Evolutionary conservation across 441 rosid genomes (phyloP), one percentile per base, ranked within the genome.

Genomic region (Corymbia calophylla): DNA sequence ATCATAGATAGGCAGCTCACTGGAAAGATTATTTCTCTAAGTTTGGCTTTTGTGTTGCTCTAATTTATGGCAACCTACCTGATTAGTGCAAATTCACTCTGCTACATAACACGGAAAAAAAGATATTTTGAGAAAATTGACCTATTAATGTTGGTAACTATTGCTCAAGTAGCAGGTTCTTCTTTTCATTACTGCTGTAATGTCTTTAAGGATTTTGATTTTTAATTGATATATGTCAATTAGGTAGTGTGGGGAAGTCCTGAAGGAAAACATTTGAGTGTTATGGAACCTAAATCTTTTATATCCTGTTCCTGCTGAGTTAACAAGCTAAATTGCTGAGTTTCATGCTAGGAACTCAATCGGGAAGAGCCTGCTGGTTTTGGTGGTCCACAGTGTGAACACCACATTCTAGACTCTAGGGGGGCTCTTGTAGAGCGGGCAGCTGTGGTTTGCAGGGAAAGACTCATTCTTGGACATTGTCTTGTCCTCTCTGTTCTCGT

Each of bases 351-450:
- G 99, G 99, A 96, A 95, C 98, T 98, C 89, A 95, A 93, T 94
- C 96, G 95, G 48, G 99, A 96, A 92, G 99, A 98, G 93, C 99
- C 99, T 87, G 94, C 97, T 93, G 98, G 99, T 88, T 92, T 97
- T 84, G 99, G 99, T 91, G 99, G 99, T 88, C 97, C 97, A 87
- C 94, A 89, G 68, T 94, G 96, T 90, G 99, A 98, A 87, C 95
- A 87, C 44, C 94, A 94, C 92, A 93, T 98, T 89, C 93, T 97
- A 86, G 99, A 98, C 92, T 96, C 99, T 89, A 94, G 99, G 93
- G 99, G 99, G 89, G 95, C 98, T 90, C 95, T 97, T 92, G 98
- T 96, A 90, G 99, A 97, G 95, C 95, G 98, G 66, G 93, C 93
- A 89, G 95, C 97, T 93, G 99, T 98, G 91, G 97, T 97, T 91